These are phyloP conservation scores for Lactarius sp. DNA, from an alignment of 768 basidiomycete genomes.

Conservation along the genomic window DNA sequence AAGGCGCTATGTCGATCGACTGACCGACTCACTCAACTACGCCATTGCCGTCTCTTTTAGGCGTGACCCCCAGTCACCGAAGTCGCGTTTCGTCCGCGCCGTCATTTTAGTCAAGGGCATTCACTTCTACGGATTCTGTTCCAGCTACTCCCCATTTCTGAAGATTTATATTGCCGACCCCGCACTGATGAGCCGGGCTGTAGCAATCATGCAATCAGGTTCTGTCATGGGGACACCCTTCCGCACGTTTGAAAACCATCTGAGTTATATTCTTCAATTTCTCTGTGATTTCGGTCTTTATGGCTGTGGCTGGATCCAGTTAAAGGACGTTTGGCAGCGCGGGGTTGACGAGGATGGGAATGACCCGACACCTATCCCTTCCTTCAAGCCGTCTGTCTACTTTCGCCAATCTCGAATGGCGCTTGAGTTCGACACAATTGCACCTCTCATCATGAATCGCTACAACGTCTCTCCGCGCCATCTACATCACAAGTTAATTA, in stretches of 20 bases:
- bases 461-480: slow-evolving; percentile 55
- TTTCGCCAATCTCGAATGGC: slow-evolving; percentile 61
- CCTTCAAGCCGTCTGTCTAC: slow-evolving; percentile 51
- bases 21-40: slow-evolving; percentile 75
- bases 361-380: slow-evolving; percentile 33
- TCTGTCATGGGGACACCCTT: slow-evolving; percentile 77
- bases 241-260: slow-evolving; percentile 82
- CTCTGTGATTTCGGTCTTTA: slow-evolving; percentile 93
- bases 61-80: slow-evolving; percentile 56
- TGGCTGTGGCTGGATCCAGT: slow-evolving; percentile 86
- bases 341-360: slow-evolving; percentile 32
- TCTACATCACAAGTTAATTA: slow-evolving; percentile 59
- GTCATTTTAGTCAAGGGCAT: slow-evolving; percentile 89
- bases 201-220: slow-evolving; percentile 75
- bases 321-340: slow-evolving; percentile 62
- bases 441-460: slow-evolving; percentile 87
- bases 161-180: slow-evolving; percentile 81
- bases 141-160: slow-evolving; percentile 79
- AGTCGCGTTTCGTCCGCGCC: slow-evolving; percentile 62
- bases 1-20: slow-evolving; percentile 58
- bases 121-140: slow-evolving; percentile 92
- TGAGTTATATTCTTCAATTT: slow-evolving; percentile 86
- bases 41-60: slow-evolving; percentile 81
- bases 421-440: slow-evolving; percentile 80
- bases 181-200: slow-evolving; percentile 56